Evolutionary conservation across 805 yeast genomes (phyloP).

Genomic region (Debaryomyces hansenii): DNA sequence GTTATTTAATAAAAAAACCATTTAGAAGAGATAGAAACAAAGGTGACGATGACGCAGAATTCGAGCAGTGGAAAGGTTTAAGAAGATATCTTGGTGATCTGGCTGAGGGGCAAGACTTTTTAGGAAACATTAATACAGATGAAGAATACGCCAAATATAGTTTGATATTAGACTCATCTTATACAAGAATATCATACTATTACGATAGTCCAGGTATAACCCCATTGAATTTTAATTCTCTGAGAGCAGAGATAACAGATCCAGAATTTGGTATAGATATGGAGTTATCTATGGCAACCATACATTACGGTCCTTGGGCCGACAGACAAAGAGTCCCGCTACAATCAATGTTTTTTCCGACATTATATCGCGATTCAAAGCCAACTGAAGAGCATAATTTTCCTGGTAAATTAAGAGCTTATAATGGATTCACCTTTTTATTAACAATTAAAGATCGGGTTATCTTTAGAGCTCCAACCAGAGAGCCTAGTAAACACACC

Average conservation of each 20-base stretch:
- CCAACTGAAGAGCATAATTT: conserved; percentile 24
- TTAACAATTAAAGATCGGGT: conserved; percentile 64
- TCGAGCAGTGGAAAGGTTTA: conserved; percentile 71
- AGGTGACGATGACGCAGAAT: conserved; percentile 3
- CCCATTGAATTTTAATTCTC: conserved; percentile 6
- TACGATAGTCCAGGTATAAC: conserved; percentile 69
- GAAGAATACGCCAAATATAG: conserved; percentile 85
- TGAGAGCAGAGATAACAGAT: conserved; percentile 9
- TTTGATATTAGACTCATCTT: conserved; percentile 61
- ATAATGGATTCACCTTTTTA: conserved; percentile 56
- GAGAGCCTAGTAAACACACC: conserved; percentile 80
- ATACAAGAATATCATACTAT: conserved; percentile 55
- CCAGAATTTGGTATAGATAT: conserved; percentile 59
- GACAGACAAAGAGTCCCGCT: conserved; percentile 75
- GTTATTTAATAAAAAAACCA: conserved; percentile 5
- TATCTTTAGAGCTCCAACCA: conserved; percentile 71
- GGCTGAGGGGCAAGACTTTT: conserved; percentile 23
- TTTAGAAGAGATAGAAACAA: conserved; percentile 4
- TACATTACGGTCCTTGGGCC: conserved; percentile 95
- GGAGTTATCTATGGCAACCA: conserved; percentile 56
- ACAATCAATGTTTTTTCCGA: conserved; percentile 68
- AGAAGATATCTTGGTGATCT: conserved; percentile 57
- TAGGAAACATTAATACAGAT: conserved; percentile 35
- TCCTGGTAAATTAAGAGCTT: conserved; percentile 55
- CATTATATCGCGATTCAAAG: conserved; percentile 54